Base-by-base conservation (phyloP, 371 early-diverging fungal species). In the Amoeboaphelidium protococcarum region DNA sequence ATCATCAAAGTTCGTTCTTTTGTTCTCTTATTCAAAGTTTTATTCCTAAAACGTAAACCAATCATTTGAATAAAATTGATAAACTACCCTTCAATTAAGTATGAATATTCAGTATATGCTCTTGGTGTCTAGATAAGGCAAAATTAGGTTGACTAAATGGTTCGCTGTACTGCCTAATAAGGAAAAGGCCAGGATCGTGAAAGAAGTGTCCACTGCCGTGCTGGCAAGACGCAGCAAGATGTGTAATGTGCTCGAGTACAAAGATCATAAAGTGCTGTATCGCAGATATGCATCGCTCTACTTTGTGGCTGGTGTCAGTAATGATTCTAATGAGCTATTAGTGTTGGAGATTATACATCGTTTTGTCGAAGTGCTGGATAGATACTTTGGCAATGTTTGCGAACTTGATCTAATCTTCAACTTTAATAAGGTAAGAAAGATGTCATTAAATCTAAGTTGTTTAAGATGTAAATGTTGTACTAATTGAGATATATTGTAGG, bases 361-460 rank as follows among this genome's bases (percentile, higher is more conserved):
- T 40, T 95, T 84, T 59, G 96, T 95, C 40, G 94, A 95, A 58
- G 75, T 89, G 12, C 61, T 95, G 45, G 96, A 95, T 64, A 78
- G 84, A 50, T 90, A 86, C 63, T 95, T 95, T 65, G 78, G 88
- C 56, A 95, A 91, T 58, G 92, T 85, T 1, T 84, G 86, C 56
- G 86, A 84, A 48, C 63, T 85, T 42, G 86, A 85, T 54, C 62
- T 85, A 45, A 84, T 83, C 41, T 83, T 82, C 62, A 77, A 83
- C 54, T 83, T 82, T 54, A 75, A 85, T 51, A 78, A 76, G 66
- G 73, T 70, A n/a, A 10, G 12, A 37, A 37, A 37, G 12, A n/a
- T 37, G n/a, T 12, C 10, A 12, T 37, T 37, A 10, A 37, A n/a
- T 24, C 20, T 16, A 1, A 1, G 2, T 49, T 25, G 3, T 16